Percentiles rank a stretch among this genome's conserved stretches.
Evolutionary conservation across 2,329 filamentous ascomycete genomes (phyloP).

Genomic region (Dactylellina sp.): DNA sequence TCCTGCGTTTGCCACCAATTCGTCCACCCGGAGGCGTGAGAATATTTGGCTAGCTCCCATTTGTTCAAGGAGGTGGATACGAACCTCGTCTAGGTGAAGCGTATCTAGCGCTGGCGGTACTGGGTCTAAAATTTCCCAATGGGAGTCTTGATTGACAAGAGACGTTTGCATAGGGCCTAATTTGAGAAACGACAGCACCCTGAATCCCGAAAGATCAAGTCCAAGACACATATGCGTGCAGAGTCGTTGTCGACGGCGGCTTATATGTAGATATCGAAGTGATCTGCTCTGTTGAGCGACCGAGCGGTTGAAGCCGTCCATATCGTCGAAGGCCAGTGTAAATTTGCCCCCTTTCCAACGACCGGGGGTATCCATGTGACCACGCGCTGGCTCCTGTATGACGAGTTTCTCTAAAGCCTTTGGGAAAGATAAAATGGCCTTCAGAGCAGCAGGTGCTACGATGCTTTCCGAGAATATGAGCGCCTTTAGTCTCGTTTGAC

Average conservation of each 20-base stretch:
- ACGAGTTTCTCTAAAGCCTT: conserved; percentile 6
- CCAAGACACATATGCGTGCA: not conserved
- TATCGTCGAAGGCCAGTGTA: not conserved
- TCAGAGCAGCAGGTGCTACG: not conserved
- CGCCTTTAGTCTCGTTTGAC: conserved; percentile 4
- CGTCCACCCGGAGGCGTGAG: not conserved
- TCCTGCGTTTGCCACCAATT: conserved; percentile 4
- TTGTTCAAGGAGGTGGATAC: not conserved
- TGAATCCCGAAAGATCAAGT: not conserved
- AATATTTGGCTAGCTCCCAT: not conserved
- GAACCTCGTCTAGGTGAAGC: conserved; percentile 1
- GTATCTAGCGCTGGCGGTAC: conserved; percentile 10
- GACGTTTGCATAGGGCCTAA: not conserved
- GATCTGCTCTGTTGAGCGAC: conserved; percentile 2
- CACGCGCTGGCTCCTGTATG: conserved; percentile 1
- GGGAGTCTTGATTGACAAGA: not conserved
- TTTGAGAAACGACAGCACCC: conserved; percentile 3
- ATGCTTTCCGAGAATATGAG: conserved; percentile 10
- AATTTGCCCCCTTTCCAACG: not conserved
- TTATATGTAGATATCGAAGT: not conserved
- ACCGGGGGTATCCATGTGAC: not conserved
- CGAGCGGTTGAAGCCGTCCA: not conserved
- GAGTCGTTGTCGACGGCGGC: not conserved
- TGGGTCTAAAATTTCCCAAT: conserved; percentile 11
- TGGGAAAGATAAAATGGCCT: conserved; percentile 7